These are phyloP conservation scores for Hemerocallis citrina DNA, from an alignment of 106 monocot genomes.

Conservation along the genomic window DNA sequence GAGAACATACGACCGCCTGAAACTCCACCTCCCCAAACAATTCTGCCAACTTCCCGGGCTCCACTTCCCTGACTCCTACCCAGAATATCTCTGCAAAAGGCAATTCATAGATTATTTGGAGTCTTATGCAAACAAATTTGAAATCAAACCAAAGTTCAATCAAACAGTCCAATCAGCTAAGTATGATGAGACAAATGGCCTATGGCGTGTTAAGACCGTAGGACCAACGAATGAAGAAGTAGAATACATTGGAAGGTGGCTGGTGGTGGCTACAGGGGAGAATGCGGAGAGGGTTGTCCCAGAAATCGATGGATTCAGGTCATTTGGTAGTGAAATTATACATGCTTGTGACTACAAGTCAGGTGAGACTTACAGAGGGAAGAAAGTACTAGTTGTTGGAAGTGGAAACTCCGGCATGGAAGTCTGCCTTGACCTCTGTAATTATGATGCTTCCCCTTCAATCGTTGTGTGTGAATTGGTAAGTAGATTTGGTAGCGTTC, in stretches of 20 bases:
- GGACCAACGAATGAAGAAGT: constrained; percentile 6
- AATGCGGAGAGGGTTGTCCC: constrained; percentile 51
- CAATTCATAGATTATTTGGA: constrained; percentile 41
- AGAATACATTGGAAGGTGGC: constrained; percentile 52
- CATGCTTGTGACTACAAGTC: constrained; percentile 43
- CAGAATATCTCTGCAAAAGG: constrained; percentile 22
- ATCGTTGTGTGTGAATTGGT: constrained; percentile 59
- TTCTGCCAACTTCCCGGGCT: constrained; percentile 41
- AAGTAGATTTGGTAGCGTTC: constrained; percentile 8
- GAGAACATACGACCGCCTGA: constrained; percentile 32
- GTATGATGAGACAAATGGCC: constrained; percentile 25
- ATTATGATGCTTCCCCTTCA: constrained; percentile 35
- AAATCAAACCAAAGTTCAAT: constrained; percentile 30
- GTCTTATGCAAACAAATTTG: constrained; percentile 26
- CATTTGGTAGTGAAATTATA: constrained; percentile 21
- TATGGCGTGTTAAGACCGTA: constrained; percentile 26
- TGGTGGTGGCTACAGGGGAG: constrained; percentile 59
- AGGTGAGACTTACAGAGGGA: constrained; percentile 30
- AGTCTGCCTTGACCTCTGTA: constrained; percentile 54
- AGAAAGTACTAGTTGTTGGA: constrained; percentile 56
- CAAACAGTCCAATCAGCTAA: constrained; percentile 17
- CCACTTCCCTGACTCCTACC: constrained; percentile 30
- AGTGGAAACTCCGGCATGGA: constrained; percentile 73
- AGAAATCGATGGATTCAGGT: constrained; percentile 21
- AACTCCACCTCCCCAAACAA: constrained; percentile 42